Evolutionary conservation across 2,329 filamentous ascomycete genomes (phyloP), one percentile per base, ranked within the genome.

Genomic region (Penicillium sp.): DNA sequence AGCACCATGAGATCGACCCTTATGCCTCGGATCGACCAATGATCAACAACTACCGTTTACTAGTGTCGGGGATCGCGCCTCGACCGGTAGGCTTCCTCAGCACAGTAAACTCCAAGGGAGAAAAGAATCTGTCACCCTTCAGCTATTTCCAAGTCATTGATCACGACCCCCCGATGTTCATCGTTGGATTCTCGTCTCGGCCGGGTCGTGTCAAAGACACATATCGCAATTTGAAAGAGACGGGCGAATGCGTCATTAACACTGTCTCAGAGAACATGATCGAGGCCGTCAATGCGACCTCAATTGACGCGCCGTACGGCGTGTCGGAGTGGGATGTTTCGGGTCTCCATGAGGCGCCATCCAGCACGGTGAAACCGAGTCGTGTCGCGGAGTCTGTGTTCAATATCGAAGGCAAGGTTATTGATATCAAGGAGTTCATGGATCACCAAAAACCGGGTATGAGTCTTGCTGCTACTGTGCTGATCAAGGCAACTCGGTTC

Each of bases 91-190:
- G 83, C 0, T 85, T 86, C 62, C 68, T 85, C 0, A 80, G 77
- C 27, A 87, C 84, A 0, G 67, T 79, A n/a, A 79, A 75, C 3
- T 73, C 74, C 21, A 86, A 90, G 65, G 89, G 89, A n/a, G 70
- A 63, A 18, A 79, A 75, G 47, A 96, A 96, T 74, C 81, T 96
- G 1, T 90, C 91, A 0, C 91, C 91, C 0, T 96, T 93, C 71
- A 88, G 83, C 66, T 96, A 92, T 78, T 92, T 91, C 74, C 87
- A 90, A 69, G 74, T 96, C 58, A 80, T 95, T 59, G 85, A 85
- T 71, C 89, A 92, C 71, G 91, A 96, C 71, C 92, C 92, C 2
- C 91, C 92, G 0, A 79, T 94, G 50, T 94, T 96, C 73, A 83
- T 85, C n/a, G 75, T 86, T 2, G 83, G 83, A 0, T 85, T 85